Evolutionary conservation across 306 rosid genomes (phyloP), one percentile per base, ranked within the genome.

Genomic region (Ochetophila trinervis): DNA sequence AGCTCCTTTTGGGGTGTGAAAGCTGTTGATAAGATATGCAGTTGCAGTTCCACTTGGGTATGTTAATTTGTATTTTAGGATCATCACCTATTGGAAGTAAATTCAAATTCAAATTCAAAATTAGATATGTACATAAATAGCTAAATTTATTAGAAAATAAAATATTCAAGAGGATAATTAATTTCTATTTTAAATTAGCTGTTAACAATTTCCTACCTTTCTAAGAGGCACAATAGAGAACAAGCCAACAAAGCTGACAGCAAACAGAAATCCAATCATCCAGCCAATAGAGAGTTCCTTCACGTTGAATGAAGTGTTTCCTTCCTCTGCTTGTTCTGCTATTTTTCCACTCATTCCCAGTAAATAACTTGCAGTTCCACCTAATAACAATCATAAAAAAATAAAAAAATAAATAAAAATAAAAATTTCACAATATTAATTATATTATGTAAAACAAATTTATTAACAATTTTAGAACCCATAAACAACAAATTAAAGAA

Each of bases 11-110:
- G 96, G 94, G 22, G 96, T 89, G 71, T 89, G 96, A 61, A 89
- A 85, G 70, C 89, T 81, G 68, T 89, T 89, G 74, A 89, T 78
- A 18, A 84, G 94, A 34, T 67, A 82, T 49, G 96, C 96, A 5
- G 94, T 89, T n/a, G 96, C 96, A 22, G 96, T 87, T 69, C 96
- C 91, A 73, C 96, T 89, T 12, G 94, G 94, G 52, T 89, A 89
- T 3, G 91, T 83, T 63, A 89, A 71, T 49, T 87, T 89, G 85
- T 84, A 86, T 71, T 71, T 82, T 78, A 86, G 47, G 65, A 89
- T 84, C 96, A 89, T 86, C 69, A 86, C 32, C 93, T 88, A 47
- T 48, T 49, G 22, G 23, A 20, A 37, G 64, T n/a, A n/a, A n/a
- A n/a, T n/a, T n/a, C n/a, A n/a, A n/a, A n/a, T n/a, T n/a, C n/a